Evolutionary conservation across 495 filamentous ascomycete genomes (phyloP), one percentile per base, ranked within the genome.

Genomic region (Penicillium roqueforti): DNA sequence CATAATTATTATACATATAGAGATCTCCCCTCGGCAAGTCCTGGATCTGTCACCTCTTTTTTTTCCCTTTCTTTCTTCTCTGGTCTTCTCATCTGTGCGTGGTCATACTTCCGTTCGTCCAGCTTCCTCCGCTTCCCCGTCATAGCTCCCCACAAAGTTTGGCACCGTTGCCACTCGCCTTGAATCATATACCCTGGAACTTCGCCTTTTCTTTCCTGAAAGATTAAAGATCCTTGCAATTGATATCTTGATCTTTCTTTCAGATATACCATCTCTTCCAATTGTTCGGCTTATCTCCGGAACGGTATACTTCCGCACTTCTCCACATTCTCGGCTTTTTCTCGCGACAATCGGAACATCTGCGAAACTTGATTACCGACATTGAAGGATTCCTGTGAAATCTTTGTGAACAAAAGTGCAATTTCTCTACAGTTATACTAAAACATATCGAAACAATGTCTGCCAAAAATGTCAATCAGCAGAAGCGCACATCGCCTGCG

Each of bases 401-500:
- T 25, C 25, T 31, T 45, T 32, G 32, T 20, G 22, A 39, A 54
- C 13, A 54, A 57, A 54, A 42, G 20, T 42, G 31, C 34, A 39
- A n/a, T 9, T 46, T 37, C 6, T 46, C 43, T 40, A 20, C 41
- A 47, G 26, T 32, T 43, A 48, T 58, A 60, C 34, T 44, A 51
- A 48, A 59, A 55, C 51, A 40, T 23, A 50, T 39, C 40, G 47
- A 51, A 63, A 71, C 25, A 57, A 89, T 89, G 86, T 83, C 85
- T 52, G 80, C 84, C 40, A 87, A 84, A 61, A 80, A 59, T 57
- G 72, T 78, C 44, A 81, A 87, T 67, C 83, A 85, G 22, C n/a
- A n/a, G 71, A 83, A 88, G 78, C 85, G 87, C 62, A 79, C 92
- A 36, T 89, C 91, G 31, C 87, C 87, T 54, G 91, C 93, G 28